These are phyloP conservation scores for Gilbertella persicaria DNA, from an alignment of 371 early-diverging fungal species.

Conservation along the genomic window DNA sequence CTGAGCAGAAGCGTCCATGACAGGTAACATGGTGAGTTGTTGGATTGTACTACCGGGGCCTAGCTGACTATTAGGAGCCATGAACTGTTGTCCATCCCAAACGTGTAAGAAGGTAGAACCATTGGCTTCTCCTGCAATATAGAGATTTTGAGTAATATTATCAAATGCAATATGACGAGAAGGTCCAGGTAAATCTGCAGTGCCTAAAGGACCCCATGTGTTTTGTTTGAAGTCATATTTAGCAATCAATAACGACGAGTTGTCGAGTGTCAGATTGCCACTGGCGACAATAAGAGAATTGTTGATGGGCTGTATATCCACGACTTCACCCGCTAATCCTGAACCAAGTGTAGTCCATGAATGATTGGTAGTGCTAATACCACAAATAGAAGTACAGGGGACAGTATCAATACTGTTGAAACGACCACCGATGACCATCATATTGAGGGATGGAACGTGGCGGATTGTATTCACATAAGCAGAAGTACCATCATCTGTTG, in stretches of 20 bases:
- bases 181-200: constrained; percentile 42
- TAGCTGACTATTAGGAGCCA: constrained; percentile 8
- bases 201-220: constrained; percentile 49
- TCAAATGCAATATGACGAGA: constrained; percentile 39
- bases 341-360: constrained; percentile 50
- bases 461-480: constrained; percentile 49
- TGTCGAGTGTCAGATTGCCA: constrained; percentile 49
- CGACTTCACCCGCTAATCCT: constrained; percentile 43
- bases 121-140: constrained; percentile 41
- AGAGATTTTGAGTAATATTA: constrained; percentile 29
- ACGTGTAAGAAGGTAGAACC: constrained; percentile 24
- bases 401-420: constrained; percentile 54
- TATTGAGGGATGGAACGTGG: constrained; percentile 20
- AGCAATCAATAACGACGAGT: constrained; percentile 43
- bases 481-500: constrained; percentile 28
- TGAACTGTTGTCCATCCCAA: constrained; percentile 46
- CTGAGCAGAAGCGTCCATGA: not conserved
- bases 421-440: constrained; percentile 55
- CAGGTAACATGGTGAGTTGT: constrained; percentile 27
- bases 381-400: constrained; percentile 51
- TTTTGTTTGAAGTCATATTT: constrained; percentile 49
- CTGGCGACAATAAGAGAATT: constrained; percentile 43
- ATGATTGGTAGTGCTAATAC: constrained; percentile 24
- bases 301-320: constrained; percentile 53
- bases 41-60: constrained; percentile 38